Evolutionary conservation across 2,329 filamentous ascomycete genomes (phyloP), one percentile per base, ranked within the genome.

Genomic region (Aspergillus viridinutans): DNA sequence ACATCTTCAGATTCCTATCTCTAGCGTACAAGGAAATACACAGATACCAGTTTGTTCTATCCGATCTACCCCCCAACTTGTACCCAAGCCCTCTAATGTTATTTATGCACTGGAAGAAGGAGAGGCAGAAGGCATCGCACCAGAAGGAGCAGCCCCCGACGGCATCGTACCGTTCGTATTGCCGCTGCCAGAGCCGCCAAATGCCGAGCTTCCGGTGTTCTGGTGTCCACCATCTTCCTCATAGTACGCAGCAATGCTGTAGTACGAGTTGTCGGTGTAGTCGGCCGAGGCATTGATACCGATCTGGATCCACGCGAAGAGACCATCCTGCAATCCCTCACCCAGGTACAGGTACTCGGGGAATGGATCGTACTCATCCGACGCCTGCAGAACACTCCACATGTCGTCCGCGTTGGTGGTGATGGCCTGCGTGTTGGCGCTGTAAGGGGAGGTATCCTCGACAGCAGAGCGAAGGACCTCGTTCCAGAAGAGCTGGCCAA

Each of bases 291-390:
- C 64, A 58, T 80, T 78, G 59, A 80, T 74, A 35, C 78, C 78
- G 28, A 81, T 74, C 58, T 75, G 73, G 59, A 81, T 80, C 78
- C 78, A 81, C 12, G 76, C 78, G 40, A 81, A 74, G 26, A 81
- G 63, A 20, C 79, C 78, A 58, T 80, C 78, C 10, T 71, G 63
- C 21, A 81, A 66, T 21, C 72, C 69, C 29, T 82, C 76, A 3
- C 82, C 80, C 26, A 84, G 77, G 54, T 81, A 78, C 45, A 81
- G 73, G 58, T 81, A 83, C 65, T 84, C 78, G 10, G 81, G 73
- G 65, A 83, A 78, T 0, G 82, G 82, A 57, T 82, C 79, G 54
- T 79, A 79, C 42, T 76, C 72, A 4, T 71, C 74, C 50, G 74
- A 74, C 9, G 77, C 74, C 62, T 76, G 72, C 58, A 67, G 60